These are phyloP conservation scores for Microbotryomycetes sp. DNA, from an alignment of 1,284 basidiomycete species.

Conservation along the genomic window DNA sequence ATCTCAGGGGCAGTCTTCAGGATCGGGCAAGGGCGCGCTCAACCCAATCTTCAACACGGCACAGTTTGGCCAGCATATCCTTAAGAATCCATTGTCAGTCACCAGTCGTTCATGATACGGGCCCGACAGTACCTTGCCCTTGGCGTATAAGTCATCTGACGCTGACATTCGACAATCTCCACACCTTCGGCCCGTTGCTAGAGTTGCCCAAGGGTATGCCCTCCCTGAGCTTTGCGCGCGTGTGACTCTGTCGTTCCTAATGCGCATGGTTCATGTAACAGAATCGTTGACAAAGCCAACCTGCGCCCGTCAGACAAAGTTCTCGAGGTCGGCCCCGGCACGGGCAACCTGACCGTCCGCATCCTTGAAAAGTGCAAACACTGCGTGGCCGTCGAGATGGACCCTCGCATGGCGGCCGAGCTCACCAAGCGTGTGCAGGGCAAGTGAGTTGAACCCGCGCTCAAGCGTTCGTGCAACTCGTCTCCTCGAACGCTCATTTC, in stretches of 20 bases:
- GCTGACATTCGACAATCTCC: not conserved
- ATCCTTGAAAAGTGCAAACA: slow-evolving; percentile 92
- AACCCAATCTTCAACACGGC: slow-evolving; percentile 43
- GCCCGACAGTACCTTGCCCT: too few relatives aligned
- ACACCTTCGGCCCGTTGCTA: not conserved
- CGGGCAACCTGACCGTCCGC: slow-evolving; percentile 89
- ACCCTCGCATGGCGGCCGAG: slow-evolving; percentile 97
- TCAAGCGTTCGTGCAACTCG: not conserved
- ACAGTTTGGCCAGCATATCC: slow-evolving; percentile 91
- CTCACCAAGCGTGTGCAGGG: slow-evolving; percentile 95
- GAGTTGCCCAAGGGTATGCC: slow-evolving; percentile 26
- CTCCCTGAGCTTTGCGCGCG: not conserved
- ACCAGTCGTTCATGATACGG: too few relatives aligned
- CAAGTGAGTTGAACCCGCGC: slow-evolving; percentile 64
- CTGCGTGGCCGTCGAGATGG: slow-evolving; percentile 94
- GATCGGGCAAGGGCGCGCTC: slow-evolving; percentile 24
- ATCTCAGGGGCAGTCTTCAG: not conserved
- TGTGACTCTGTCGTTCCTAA: not conserved
- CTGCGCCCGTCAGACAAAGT: slow-evolving; percentile 91
- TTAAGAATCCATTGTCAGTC: slow-evolving; percentile 89
- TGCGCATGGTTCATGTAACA: not conserved
- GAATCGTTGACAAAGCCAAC: slow-evolving; percentile 60
- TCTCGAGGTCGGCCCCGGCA: slow-evolving; percentile 96
- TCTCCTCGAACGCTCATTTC: not conserved
- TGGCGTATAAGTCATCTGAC: slow-evolving; percentile 44